Evolutionary conservation across 2,329 filamentous ascomycete species (phyloP).

Genomic region (Triangularia verruculosa): DNA sequence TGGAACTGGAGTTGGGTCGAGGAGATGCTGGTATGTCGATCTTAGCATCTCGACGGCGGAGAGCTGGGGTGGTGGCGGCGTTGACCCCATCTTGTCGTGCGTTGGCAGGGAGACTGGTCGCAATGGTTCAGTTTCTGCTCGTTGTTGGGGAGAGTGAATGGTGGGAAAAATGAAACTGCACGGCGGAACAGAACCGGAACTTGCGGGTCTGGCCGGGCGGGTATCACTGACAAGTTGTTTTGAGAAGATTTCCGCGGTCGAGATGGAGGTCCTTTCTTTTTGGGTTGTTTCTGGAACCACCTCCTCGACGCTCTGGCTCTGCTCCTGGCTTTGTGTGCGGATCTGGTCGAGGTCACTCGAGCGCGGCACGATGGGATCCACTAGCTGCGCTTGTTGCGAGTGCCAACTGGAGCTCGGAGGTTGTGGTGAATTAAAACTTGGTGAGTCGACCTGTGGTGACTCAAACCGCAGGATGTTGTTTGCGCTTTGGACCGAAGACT

Average conservation of each 20-base stretch:
- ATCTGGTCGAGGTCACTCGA: slow-evolving; percentile 11
- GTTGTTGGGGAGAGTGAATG: neutral
- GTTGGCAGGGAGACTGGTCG: neutral
- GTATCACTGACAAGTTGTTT: slow-evolving; percentile 4
- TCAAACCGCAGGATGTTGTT: neutral
- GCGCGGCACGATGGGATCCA: slow-evolving; percentile 9
- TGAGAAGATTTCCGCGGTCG: neutral
- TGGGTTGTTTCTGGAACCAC: slow-evolving; percentile 14
- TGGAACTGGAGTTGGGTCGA: no score
- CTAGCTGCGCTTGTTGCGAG: slow-evolving; percentile 15
- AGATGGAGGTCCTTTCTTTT: neutral
- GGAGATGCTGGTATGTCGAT: no score
- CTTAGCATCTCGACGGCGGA: neutral
- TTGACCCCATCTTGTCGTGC: neutral
- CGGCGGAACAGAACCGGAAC: neutral
- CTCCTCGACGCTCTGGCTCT: slow-evolving; percentile 1
- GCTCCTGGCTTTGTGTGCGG: slow-evolving; percentile 13
- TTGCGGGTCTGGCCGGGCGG: neutral
- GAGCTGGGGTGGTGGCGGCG: neutral
- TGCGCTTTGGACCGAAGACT: neutral
- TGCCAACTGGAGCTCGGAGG: neutral
- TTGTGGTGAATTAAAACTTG: no score
- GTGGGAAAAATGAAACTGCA: neutral
- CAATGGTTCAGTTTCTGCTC: neutral
- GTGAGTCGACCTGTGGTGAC: neutral